A percentile compares a stretch with the other conserved stretches of the same genome.
These are phyloP conservation scores for Mercurialis annua DNA, from an alignment of 345 rosid species.

Conservation along the genomic window DNA sequence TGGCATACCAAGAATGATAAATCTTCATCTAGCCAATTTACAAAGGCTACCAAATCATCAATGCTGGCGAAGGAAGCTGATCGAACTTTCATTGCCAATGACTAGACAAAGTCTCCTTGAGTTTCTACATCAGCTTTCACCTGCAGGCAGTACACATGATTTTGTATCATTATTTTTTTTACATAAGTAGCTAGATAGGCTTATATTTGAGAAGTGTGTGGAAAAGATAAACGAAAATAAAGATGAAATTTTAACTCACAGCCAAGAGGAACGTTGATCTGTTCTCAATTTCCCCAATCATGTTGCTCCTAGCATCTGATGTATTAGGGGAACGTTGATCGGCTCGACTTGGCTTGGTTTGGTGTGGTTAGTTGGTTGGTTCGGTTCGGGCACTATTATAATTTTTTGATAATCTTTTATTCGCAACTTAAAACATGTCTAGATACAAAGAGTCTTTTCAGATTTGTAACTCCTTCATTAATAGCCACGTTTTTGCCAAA, in stretches of 20 bases:
- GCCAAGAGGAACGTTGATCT: conserved; percentile 93
- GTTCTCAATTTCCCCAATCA: conserved; percentile 95
- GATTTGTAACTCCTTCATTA: too few species aligned
- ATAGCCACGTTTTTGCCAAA: too few species aligned
- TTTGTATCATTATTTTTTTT: conserved; percentile 8
- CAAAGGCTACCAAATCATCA: conserved; percentile 82
- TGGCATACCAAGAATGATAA: conserved; percentile 87
- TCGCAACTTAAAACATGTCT: too few species aligned
- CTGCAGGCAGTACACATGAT: conserved; percentile 36
- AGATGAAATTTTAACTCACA: conserved; percentile 37
- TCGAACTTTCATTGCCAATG: conserved; percentile 82
- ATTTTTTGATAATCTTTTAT: too few species aligned
- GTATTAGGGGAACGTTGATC: too few species aligned
- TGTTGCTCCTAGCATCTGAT: conserved; percentile 79
- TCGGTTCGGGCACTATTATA: too few species aligned
- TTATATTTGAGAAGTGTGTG: conserved; percentile 4
- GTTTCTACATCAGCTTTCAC: conserved; percentile 98
- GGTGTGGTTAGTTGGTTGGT: too few species aligned
- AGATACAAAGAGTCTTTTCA: too few species aligned
- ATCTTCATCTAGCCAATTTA: conserved; percentile 98
- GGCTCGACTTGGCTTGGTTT: too few species aligned
- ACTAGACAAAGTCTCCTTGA: conserved; percentile 97
- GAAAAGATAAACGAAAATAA: conserved; percentile 10
- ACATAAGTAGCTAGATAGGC: conserved; percentile 14
- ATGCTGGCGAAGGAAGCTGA: conserved; percentile 69